Evolutionary conservation across 192 early-diverging fungal species (phyloP).

Genomic region (Coemansia furcata): DNA sequence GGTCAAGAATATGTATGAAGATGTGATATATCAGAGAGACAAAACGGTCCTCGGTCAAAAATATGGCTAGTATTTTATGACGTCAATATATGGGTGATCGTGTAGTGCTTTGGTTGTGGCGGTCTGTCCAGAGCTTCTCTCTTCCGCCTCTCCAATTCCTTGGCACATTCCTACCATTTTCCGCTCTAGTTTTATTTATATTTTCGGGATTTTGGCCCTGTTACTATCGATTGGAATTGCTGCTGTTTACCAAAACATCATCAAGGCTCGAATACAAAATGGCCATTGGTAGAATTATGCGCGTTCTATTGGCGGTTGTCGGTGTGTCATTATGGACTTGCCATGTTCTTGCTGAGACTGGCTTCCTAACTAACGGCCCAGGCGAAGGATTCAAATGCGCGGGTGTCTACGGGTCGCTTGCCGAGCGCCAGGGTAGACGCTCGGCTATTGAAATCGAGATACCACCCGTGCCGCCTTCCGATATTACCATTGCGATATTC

Average conservation of each 20-base stretch:
- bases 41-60: not conserved
- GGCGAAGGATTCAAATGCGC: slow-evolving; percentile 50
- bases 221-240: slow-evolving; percentile 6
- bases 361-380: slow-evolving; percentile 36
- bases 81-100: not conserved
- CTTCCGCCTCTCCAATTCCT: not conserved
- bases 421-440: slow-evolving; percentile 16
- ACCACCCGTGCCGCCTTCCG: slow-evolving; percentile 40
- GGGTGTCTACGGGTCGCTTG: slow-evolving; percentile 36
- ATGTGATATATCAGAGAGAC: not conserved
- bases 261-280: not conserved
- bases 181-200: not conserved
- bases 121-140: not conserved
- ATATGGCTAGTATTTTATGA: not conserved
- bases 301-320: not conserved
- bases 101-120: not conserved
- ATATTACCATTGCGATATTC: slow-evolving; percentile 41
- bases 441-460: slow-evolving; percentile 39
- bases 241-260: not conserved
- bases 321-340: not conserved
- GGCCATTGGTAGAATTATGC: not conserved
- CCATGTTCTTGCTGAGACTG: slow-evolving; percentile 19
- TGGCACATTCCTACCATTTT: not conserved
- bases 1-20: not conserved
- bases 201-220: too few species aligned